Evolutionary conservation across 345 rosid species (phyloP), one percentile per base, ranked within the genome.

Genomic region (Aethionema arabicum): DNA sequence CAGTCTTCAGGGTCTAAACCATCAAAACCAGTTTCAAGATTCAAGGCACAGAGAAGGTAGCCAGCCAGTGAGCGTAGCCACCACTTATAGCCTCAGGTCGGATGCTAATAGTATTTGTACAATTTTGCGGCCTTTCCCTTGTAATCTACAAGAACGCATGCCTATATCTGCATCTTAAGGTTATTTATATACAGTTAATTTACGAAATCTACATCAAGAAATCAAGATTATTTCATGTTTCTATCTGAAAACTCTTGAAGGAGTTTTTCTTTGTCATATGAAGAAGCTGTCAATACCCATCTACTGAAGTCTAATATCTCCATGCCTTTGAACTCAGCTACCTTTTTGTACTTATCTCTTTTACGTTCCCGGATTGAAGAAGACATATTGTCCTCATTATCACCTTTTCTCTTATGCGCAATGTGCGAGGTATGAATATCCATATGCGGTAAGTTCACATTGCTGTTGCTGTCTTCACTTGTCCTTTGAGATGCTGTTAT

Each of bases 21-120:
- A 55, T 76, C 91, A 9, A 87, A 76, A 73, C 95, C 85, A 5
- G 69, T 85, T 58, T 92, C 98, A 56, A 84, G 91, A 78, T 92
- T 89, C 78, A 89, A 78, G 79, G 74, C 82, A 80, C 85, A 73
- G 62, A 82, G 95, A 68, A 79, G 67, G 51, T 84, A 92, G 65
- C 52, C 14, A 49, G 30, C 16, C 56, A 46, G 43, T 27, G 27
- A 21, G 27, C 2, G 27, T 21, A 21, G 27, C 27, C 27, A 21
- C 27, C 27, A 21, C 2, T 21, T 21, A 21, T 21, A 21, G 27
- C 1, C 27, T 21, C 27, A 21, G 27, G 27, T 21, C 27, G 2
- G 27, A 21, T 21, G 27, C 27, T 21, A 21, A 21, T 21, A 21
- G 27, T 61, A 6, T n/a, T 27, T 62, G 44, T 39, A 47, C 38